Base-by-base conservation (phyloP, 352 stramenopile genomes). In the Phytophthora pisi region DNA sequence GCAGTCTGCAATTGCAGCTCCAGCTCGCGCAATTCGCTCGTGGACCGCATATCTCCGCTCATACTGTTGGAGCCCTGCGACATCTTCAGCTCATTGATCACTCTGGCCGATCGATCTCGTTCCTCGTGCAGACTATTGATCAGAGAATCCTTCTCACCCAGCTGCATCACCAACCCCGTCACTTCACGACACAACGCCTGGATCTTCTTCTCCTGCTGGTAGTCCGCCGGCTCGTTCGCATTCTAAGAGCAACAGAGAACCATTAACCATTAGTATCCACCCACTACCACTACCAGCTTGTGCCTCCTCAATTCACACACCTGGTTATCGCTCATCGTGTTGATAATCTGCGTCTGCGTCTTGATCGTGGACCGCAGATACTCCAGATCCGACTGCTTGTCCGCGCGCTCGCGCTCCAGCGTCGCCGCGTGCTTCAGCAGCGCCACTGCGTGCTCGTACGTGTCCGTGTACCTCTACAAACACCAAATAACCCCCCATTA, bases 141-240 rank as follows among this genome's bases (percentile, higher is more conserved):
- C 47, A 82, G 61, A 18, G 70, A 74, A 57, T 93, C 80, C 1
- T 78, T 73, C 36, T 93, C 71, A 11, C 70, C 72, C 5, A 92
- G 52, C 53, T 93, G 78, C 52, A 82, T 75, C 6, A 89, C 77
- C 0, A 93, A 62, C 1, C 64, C 66, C 0, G 77, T 77, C 1
- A 93, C 79, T 66, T 92, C 73, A 13, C 78, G 80, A 53, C 78
- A 89, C 4, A 93, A 56, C 8, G 78, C 74, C 56, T 91, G 75
- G 2, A 91, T 68, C 46, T 77, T 72, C 34, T 78, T 83, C 45
- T 86, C 79, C 51, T 86, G 68, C 16, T 75, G 81, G 23, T 77
- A 74, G 15, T 77, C 69, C 2, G 61, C 54, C 0, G 77, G 57
- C 24, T 86, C 59, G 30, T 55, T 77, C 51, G 73, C 8, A 61